phyloP scores from a whole-genome alignment of 2,329 filamentous ascomycete genomes.

The Cercospora nicotianae region DNA sequence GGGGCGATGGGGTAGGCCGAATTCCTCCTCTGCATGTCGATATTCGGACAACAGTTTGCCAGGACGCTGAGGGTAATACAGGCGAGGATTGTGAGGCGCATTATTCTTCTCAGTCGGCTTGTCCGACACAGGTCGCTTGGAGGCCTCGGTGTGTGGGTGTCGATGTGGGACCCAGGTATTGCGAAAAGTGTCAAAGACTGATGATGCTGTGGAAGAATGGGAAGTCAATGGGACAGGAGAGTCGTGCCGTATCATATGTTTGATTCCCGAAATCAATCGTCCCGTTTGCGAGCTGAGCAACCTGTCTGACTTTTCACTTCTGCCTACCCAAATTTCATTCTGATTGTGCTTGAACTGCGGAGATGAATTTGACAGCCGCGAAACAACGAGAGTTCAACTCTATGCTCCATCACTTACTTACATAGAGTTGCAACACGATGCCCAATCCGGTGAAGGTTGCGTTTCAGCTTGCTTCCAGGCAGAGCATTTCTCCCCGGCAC shows the following conservation, averaged over 20 bases:
- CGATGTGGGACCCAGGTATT: neutral
- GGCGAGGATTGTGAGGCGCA: slow-evolving; percentile 4
- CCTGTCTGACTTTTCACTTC: neutral
- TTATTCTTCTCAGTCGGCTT: neutral
- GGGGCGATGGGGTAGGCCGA: slow-evolving; percentile 9
- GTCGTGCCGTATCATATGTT: neutral
- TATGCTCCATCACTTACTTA: neutral
- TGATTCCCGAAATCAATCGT: neutral
- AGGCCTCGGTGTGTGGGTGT: neutral
- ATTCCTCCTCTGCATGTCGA: slow-evolving; percentile 5
- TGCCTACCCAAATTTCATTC: neutral
- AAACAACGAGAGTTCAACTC: neutral
- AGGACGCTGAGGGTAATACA: neutral
- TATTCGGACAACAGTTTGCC: slow-evolving; percentile 3
- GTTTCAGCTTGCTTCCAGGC: neutral
- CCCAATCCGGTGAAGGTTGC: neutral
- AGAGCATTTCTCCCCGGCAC: neutral
- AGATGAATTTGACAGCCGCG: neutral
- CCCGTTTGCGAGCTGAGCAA: neutral
- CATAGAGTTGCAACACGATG: neutral
- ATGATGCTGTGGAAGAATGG: neutral
- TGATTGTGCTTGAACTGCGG: neutral
- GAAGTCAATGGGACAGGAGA: neutral
- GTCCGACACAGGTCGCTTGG: neutral
- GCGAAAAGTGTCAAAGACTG: neutral